Percentiles rank a stretch among this genome's conserved stretches.
phyloP scores from a whole-genome alignment of 164 flowering plant genomes.

The Vitis rupestris region DNA sequence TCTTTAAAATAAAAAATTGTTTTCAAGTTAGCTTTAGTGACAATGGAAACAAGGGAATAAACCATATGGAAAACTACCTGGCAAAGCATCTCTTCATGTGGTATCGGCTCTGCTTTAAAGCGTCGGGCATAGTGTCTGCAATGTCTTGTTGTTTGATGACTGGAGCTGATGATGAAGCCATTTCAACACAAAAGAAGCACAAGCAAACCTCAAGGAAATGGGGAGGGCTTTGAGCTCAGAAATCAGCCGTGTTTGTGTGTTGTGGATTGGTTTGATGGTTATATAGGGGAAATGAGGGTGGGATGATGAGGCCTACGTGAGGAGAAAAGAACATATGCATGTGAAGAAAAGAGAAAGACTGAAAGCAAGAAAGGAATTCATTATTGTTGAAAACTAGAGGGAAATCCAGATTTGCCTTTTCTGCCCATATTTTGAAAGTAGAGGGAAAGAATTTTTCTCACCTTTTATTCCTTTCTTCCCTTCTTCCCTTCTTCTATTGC shows the following conservation, averaged over 20 bases:
- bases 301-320: slow-evolving; percentile 8
- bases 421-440: not conserved
- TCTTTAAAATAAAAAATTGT: too few species aligned
- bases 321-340: slow-evolving; percentile 32
- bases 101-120: slow-evolving; percentile 63
- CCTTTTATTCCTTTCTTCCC: slow-evolving; percentile 1
- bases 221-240: not conserved
- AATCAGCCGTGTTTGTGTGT: slow-evolving; percentile 13
- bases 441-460: slow-evolving; percentile 18
- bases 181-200: slow-evolving; percentile 10
- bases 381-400: not conserved
- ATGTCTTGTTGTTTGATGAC: slow-evolving; percentile 58
- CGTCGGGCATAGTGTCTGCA: slow-evolving; percentile 82
- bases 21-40: too few species aligned
- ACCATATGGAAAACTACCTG: slow-evolving; percentile 27
- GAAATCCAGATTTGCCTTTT: slow-evolving; percentile 4
- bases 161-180: slow-evolving; percentile 36
- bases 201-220: not conserved
- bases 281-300: slow-evolving; percentile 6
- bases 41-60: too few species aligned
- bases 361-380: slow-evolving; percentile 37
- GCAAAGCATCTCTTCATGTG: slow-evolving; percentile 82
- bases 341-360: slow-evolving; percentile 10
- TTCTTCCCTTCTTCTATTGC: slow-evolving; percentile 1
- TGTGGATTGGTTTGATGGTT: not conserved